Evolutionary conservation across 495 filamentous ascomycete genomes (phyloP), one percentile per base, ranked within the genome.

Genomic region (Alectoria sarmentosa): DNA sequence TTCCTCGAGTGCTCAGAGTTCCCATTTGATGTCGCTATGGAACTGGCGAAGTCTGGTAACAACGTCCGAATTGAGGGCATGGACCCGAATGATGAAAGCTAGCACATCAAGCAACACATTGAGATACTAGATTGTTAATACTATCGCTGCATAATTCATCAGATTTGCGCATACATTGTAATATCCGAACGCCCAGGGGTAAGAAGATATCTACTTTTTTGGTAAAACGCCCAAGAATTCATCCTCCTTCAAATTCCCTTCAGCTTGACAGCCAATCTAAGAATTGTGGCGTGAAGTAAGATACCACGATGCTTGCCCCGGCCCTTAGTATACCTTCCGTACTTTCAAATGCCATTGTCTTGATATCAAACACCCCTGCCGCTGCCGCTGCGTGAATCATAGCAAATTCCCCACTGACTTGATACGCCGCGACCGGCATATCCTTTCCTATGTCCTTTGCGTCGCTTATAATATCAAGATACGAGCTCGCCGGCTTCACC

Each of bases 301-400:
- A 93, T 66, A 98, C 79, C 52, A 98, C 82, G 71, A 98, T 96
- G 3, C 84, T 89, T 17, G 95, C 94, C 36, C 94, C 94, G 54
- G 94, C 94, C 67, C 94, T 83, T 58, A 98, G 75, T 64, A 98
- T 98, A 2, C 93, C 90, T 72, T 98, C 89, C 0, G 91, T 91
- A 64, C 88, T 87, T 75, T 98, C 94, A 72, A 95, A 93, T 0
- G 90, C 95, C 91, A 97, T 97, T 4, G 88, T 81, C 76, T 92
- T 95, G 73, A 98, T 78, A 74, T 96, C 92, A 73, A 98, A 98
- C n/a, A 98, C 94, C 0, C 94, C 94, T 14, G 94, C 92, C 75
- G 95, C 94, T 28, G 95, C 94, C 42, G 82, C 94, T 5, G 94
- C 94, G 72, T 96, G 91, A 57, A 98, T 96, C 95, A 98, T 98